Conservation (phyloP, 306 rosid species). For the Trifolium pratense region DNA sequence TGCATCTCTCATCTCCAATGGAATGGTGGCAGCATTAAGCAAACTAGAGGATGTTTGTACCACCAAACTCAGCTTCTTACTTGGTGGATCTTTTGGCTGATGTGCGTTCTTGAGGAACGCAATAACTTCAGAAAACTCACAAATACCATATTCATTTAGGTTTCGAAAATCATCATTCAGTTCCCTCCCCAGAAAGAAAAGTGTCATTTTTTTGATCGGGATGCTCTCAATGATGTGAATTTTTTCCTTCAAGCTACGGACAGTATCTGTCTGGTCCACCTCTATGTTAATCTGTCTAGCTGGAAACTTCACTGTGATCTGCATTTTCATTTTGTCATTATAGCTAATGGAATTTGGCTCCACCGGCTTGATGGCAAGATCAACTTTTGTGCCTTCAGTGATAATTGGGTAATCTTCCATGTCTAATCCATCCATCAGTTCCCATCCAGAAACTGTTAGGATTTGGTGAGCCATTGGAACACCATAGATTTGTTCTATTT, state of each 20-base stretch:
- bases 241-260: conserved; percentile 75
- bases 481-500: conserved; percentile 71
- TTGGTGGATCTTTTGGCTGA: conserved; percentile 53
- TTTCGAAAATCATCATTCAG: conserved; percentile 64
- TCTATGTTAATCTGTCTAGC: conserved; percentile 61
- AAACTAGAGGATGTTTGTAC: conserved; percentile 84
- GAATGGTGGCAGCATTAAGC: conserved; percentile 74
- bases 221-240: conserved; percentile 69
- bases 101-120: conserved; percentile 57
- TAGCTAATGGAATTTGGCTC: conserved; percentile 34
- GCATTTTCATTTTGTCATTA: conserved; percentile 59
- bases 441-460: conserved; percentile 75
- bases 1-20: conserved; percentile 69
- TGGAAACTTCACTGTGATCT: conserved; percentile 58
- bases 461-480: conserved; percentile 66
- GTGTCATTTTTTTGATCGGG: conserved; percentile 69
- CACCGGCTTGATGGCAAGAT: conserved; percentile 60
- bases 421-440: conserved; percentile 81
- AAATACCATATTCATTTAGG: conserved; percentile 66
- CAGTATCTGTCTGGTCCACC: conserved; percentile 70
- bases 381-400: conserved; percentile 72
- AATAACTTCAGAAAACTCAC: conserved; percentile 64
- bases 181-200: conserved; percentile 64
- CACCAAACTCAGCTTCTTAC: conserved; percentile 57
- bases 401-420: conserved; percentile 89